A percentile compares a stretch with the other conserved stretches of the same genome.
phyloP scores from a whole-genome alignment of 2,329 filamentous ascomycete genomes.

The Colletotrichum sp. region DNA sequence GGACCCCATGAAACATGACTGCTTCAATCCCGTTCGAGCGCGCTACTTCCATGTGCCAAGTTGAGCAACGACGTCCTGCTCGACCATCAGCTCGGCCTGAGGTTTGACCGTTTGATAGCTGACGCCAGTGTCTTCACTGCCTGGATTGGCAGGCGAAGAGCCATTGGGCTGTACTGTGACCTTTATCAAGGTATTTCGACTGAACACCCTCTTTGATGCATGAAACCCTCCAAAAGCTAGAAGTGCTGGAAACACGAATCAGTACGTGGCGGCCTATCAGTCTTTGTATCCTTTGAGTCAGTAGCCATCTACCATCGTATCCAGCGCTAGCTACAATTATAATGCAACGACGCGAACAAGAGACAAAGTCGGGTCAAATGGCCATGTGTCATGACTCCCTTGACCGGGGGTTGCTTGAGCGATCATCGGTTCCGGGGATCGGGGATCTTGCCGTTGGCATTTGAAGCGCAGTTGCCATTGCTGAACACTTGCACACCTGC shows the following conservation, averaged over 20 bases:
- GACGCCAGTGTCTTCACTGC: background rate
- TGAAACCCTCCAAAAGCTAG: conserved; percentile 20
- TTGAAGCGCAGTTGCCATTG: background rate
- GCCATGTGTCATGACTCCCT: conserved; percentile 12
- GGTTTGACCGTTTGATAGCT: background rate
- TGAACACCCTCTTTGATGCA: conserved; percentile 17
- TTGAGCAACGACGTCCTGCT: background rate
- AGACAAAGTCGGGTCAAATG: conserved; percentile 8
- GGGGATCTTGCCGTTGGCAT: background rate
- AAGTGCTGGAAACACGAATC: conserved; percentile 12
- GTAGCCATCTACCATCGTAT: background rate
- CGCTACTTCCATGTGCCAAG: background rate
- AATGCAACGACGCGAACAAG: background rate
- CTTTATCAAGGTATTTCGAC: background rate
- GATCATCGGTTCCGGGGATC: conserved; percentile 1
- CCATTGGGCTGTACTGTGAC: background rate
- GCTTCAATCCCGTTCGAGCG: conserved; percentile 11
- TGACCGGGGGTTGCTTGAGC: conserved; percentile 11
- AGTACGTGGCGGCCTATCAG: background rate
- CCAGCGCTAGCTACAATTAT: background rate
- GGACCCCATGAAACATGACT: conserved; percentile 11
- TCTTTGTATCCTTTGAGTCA: conserved; percentile 12
- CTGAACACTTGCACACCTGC: background rate
- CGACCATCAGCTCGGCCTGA: background rate
- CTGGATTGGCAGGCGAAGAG: background rate